A percentile compares a stretch with the other conserved stretches of the same genome.
phyloP scores from a whole-genome alignment of 192 early-diverging fungal genomes.

The Entomortierella chlamydospora region DNA sequence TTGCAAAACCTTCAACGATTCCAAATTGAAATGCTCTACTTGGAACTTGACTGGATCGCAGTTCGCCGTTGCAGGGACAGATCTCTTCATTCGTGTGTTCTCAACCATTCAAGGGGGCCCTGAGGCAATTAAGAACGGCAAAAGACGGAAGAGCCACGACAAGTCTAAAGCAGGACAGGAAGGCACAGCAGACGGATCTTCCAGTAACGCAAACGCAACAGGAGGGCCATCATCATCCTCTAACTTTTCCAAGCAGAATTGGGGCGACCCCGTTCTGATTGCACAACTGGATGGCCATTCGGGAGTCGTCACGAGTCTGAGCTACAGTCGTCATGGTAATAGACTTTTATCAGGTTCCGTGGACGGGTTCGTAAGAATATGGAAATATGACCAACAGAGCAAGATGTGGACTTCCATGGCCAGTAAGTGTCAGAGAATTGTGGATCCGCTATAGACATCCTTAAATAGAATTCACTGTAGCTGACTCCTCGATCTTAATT shows the following conservation, averaged over 20 bases:
- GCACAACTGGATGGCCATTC: constrained; percentile 75
- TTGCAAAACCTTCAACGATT: constrained; percentile 53
- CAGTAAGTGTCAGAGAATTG: constrained; percentile 49
- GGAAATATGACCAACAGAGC: constrained; percentile 65
- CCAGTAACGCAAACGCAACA: background rate
- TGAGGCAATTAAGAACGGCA: constrained; percentile 34
- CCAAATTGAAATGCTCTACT: constrained; percentile 62
- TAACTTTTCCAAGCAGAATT: constrained; percentile 14
- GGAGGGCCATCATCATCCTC: constrained; percentile 6
- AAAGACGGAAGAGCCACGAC: constrained; percentile 30
- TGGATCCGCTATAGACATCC: too few relatives aligned
- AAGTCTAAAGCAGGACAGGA: constrained; percentile 7
- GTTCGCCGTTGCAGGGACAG: constrained; percentile 82
- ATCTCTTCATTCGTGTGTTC: constrained; percentile 82
- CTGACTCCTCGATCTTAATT: too few relatives aligned
- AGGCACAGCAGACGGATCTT: constrained; percentile 8
- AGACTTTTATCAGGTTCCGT: constrained; percentile 77
- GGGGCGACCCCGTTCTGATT: constrained; percentile 61
- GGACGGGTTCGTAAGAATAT: constrained; percentile 85
- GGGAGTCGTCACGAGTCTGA: constrained; percentile 79
- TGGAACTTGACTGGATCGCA: constrained; percentile 84
- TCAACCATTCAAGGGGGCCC: constrained; percentile 69
- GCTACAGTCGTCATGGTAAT: constrained; percentile 76
- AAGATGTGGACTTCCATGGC: constrained; percentile 70
- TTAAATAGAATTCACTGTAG: too few relatives aligned